These are phyloP conservation scores for Penicillium coffeae DNA, from an alignment of 495 filamentous ascomycete genomes.

Conservation along the genomic window DNA sequence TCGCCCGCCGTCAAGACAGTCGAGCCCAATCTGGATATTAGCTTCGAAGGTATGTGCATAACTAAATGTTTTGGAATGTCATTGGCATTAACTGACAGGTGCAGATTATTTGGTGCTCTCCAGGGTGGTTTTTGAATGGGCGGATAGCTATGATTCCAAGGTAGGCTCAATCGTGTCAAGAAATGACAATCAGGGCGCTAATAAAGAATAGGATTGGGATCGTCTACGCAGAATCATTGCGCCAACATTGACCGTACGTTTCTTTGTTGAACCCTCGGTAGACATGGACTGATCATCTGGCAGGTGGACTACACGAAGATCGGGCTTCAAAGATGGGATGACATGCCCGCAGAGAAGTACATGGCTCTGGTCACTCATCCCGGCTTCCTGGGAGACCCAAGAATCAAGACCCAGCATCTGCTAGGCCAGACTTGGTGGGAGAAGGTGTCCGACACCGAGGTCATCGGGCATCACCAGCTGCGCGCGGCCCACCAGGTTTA, in stretches of 20 bases:
- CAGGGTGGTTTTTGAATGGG: constrained; percentile 62
- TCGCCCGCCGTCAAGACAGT: constrained; percentile 22
- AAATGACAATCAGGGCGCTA: neutral
- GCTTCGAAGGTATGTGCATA: constrained; percentile 20
- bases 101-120: constrained; percentile 25
- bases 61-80: neutral
- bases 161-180: constrained; percentile 2
- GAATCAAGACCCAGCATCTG: constrained; percentile 73
- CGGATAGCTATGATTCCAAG: constrained; percentile 77
- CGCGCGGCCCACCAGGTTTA: constrained; percentile 64
- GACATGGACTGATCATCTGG: neutral
- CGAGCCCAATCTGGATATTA: constrained; percentile 26
- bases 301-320: constrained; percentile 71
- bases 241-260: constrained; percentile 55
- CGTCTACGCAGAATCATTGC: constrained; percentile 69
- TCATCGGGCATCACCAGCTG: constrained; percentile 72
- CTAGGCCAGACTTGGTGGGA: constrained; percentile 71
- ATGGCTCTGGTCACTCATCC: constrained; percentile 64
- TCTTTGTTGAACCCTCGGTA: no score
- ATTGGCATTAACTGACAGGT: neutral
- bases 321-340: constrained; percentile 65
- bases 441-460: constrained; percentile 61
- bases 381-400: constrained; percentile 64
- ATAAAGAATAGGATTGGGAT: constrained; percentile 59
- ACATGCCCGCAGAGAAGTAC: constrained; percentile 70